Base-by-base conservation (phyloP, 1,139 yeast genomes). In the Candida labiduridarum region DNA sequence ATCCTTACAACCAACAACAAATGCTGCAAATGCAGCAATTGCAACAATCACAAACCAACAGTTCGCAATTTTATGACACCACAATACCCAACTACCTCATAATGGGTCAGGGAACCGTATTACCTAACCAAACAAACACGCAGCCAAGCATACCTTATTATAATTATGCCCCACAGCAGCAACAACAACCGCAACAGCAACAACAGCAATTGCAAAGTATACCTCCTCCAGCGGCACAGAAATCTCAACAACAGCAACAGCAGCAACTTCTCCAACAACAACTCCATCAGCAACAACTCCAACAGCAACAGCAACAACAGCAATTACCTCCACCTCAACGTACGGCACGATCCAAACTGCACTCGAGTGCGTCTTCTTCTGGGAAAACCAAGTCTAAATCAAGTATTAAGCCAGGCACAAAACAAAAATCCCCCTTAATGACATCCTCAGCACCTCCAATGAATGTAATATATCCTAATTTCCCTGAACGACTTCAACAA, bases 61-160 rank as follows among this genome's bases (percentile, higher is more conserved):
- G n/a, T 18, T 34, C 43, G 14, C 49, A 54, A 33, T 52, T 50
- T 33, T 61, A 52, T 47, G 64, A 59, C 27, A 48, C 52, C 12
- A 52, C 56, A 19, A 61, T 62, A 12, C 58, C 57, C 35, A 59
- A 57, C 47, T 60, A 61, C 50, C 59, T 59, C 41, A 52, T 59
- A 48, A 46, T 60, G 52, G 57, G 57, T 15, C 65, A 51, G 46
- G 50, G 45, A 44, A 41, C 41, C n/a, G 46, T 49, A 18, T 49
- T 52, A 7, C 53, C 54, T 30, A 52, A 41, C 34, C 54, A 52
- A 44, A 45, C 53, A 44, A 30, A 52, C 41, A 31, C 18, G 30
- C 53, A 47, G 22, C 51, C 48, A 7, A 51, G 31, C 11, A 41
- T 39, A 18, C 16, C 46, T 18, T 39, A 48, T 35, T 40, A 43